These are phyloP conservation scores for Aurantiochytrium sp. DNA, from an alignment of 108 stramenopile genomes.

Conservation along the genomic window DNA sequence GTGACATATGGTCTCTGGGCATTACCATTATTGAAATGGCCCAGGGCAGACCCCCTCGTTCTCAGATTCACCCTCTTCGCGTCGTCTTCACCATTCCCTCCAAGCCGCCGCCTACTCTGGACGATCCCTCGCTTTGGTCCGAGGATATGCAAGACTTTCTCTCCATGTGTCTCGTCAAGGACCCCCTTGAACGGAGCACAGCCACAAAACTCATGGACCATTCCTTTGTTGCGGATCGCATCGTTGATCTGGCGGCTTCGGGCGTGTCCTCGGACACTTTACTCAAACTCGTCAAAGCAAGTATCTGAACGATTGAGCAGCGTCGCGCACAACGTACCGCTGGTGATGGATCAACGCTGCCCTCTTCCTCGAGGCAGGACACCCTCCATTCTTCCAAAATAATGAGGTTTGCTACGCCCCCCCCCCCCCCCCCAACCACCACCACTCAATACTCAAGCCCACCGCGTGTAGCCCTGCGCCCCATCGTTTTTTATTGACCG, in stretches of 20 bases:
- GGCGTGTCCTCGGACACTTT: neutral
- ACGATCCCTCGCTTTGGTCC: slow-evolving; percentile 41
- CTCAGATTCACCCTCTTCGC: slow-evolving; percentile 77
- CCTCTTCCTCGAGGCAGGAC: neutral
- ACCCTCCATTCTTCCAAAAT: neutral
- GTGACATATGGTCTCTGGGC: slow-evolving; percentile 94
- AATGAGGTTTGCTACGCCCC: too few relatives aligned
- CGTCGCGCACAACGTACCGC: neutral
- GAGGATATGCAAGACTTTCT: slow-evolving; percentile 39
- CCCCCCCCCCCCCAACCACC: too few relatives aligned
- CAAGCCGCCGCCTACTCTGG: slow-evolving; percentile 48
- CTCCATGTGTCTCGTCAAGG: slow-evolving; percentile 31
- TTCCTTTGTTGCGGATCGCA: slow-evolving; percentile 13
- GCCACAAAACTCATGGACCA: slow-evolving; percentile 23
- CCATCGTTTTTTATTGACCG: too few relatives aligned
- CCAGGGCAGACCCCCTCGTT: slow-evolving; percentile 92
- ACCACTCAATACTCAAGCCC: too few relatives aligned
- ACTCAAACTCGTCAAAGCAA: neutral
- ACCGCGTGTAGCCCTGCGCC: too few relatives aligned
- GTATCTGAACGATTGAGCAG: neutral
- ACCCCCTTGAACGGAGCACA: slow-evolving; percentile 21
- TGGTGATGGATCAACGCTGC: neutral
- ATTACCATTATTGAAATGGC: slow-evolving; percentile 96
- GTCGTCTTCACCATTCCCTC: slow-evolving; percentile 54
- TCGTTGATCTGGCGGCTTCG: neutral